phyloP scores from a whole-genome alignment of 2,329 filamentous ascomycete species.

The Monosporascus sp. region DNA sequence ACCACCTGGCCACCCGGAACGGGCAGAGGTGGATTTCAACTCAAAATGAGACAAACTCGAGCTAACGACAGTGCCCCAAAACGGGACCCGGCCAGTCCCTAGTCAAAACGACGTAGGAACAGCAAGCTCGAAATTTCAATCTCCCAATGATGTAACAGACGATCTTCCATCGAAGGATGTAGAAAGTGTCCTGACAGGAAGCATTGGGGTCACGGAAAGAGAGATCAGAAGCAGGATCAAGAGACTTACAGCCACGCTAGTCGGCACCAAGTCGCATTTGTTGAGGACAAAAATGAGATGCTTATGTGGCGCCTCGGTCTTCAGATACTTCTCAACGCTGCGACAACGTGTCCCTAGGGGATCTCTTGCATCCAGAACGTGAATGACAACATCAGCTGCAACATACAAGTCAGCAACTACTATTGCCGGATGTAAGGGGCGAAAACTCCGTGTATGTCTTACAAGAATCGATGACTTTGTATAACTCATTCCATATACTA shows the following conservation, averaged over 20 bases:
- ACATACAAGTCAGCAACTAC: slow-evolving; percentile 58
- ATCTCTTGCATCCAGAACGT: slow-evolving; percentile 85
- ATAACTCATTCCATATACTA: slow-evolving; percentile 93
- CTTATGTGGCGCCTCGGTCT: slow-evolving; percentile 91
- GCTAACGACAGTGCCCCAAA: slow-evolving; percentile 78
- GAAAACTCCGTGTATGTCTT: slow-evolving; percentile 10
- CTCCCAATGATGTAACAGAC: slow-evolving; percentile 99
- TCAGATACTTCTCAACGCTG: slow-evolving; percentile 88
- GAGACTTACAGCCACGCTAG: slow-evolving; percentile 80
- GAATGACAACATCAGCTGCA: slow-evolving; percentile 93
- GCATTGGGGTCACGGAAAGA: slow-evolving; percentile 51
- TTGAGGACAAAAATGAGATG: slow-evolving; percentile 87
- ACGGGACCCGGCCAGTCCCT: slow-evolving; percentile 73
- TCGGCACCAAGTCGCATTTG: slow-evolving; percentile 90
- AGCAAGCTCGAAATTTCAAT: slow-evolving; percentile 70
- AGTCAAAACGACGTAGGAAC: slow-evolving; percentile 57
- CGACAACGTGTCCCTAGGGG: slow-evolving; percentile 85
- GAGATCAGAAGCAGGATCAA: slow-evolving; percentile 6
- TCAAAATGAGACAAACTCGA: slow-evolving; percentile 84
- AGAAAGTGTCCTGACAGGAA: slow-evolving; percentile 80
- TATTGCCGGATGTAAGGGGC: not conserved
- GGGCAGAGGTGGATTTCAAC: slow-evolving; percentile 82
- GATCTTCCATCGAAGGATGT: slow-evolving; percentile 66
- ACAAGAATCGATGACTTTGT: slow-evolving; percentile 26
- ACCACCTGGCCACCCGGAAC: slow-evolving; percentile 57